Evolutionary conservation across 2,329 filamentous ascomycete genomes (phyloP).

Genomic region (Diplodia seriata): DNA sequence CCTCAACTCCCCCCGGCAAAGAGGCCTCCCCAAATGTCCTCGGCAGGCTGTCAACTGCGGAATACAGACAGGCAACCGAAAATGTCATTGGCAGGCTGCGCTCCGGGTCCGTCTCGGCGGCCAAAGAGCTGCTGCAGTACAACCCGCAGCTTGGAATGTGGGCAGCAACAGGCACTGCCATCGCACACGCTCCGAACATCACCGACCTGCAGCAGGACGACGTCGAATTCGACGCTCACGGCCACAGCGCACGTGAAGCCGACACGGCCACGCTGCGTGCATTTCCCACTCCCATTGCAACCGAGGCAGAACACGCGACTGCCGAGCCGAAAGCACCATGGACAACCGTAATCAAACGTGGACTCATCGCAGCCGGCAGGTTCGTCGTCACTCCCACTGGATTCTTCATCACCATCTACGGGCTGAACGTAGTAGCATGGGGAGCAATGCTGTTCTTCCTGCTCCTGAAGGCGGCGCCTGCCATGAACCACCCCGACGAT

Average conservation of each 20-base stretch:
- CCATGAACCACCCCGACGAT: constrained; percentile 67
- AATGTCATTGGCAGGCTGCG: constrained; percentile 14
- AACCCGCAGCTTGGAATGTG: constrained; percentile 20
- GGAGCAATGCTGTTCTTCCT: constrained; percentile 90
- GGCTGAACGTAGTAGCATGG: constrained; percentile 87
- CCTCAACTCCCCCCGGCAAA: neutral
- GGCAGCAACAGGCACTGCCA: constrained; percentile 14
- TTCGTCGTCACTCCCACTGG: constrained; percentile 14
- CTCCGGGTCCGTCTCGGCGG: constrained; percentile 5
- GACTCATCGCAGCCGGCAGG: constrained; percentile 3
- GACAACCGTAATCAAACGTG: neutral
- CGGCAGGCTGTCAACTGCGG: neutral
- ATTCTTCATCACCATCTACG: constrained; percentile 40
- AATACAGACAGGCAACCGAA: neutral
- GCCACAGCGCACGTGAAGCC: constrained; percentile 20
- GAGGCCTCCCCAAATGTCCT: neutral
- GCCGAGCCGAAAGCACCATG: constrained; percentile 10
- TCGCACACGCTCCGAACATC: constrained; percentile 11
- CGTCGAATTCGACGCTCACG: constrained; percentile 10
- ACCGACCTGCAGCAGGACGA: constrained; percentile 14
- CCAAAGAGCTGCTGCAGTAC: constrained; percentile 12
- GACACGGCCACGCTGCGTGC: constrained; percentile 6
- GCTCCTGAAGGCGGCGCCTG: constrained; percentile 74
- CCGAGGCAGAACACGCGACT: neutral
- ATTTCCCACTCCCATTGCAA: neutral